A percentile compares a stretch with the other conserved stretches of the same genome.
These are phyloP conservation scores for Rosa lucieae DNA, from an alignment of 306 rosid genomes.

Conservation along the genomic window DNA sequence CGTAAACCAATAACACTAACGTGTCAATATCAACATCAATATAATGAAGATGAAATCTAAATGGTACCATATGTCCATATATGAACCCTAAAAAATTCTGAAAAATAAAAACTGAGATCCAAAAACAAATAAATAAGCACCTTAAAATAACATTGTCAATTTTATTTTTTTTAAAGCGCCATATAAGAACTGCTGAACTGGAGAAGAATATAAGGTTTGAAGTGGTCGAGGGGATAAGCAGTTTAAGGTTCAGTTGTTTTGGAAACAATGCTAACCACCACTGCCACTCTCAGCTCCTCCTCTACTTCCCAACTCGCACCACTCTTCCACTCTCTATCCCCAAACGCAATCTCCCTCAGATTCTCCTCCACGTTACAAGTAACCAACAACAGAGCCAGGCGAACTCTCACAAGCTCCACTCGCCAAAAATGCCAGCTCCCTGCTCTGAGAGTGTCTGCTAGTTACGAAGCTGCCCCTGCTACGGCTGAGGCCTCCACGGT, in stretches of 20 bases:
- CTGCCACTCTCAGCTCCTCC: conserved; percentile 41
- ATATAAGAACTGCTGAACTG: background rate
- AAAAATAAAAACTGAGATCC: background rate
- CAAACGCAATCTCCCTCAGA: conserved; percentile 15
- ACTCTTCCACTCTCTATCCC: conserved; percentile 12
- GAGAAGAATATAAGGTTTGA: background rate
- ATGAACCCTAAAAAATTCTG: background rate
- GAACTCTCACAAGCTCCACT: background rate
- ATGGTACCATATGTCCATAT: background rate
- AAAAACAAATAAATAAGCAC: background rate
- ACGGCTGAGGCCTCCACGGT: conserved; percentile 50
- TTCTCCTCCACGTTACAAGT: conserved; percentile 36
- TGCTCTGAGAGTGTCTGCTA: conserved; percentile 44
- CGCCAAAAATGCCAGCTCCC: conserved; percentile 12
- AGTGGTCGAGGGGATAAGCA: conserved; percentile 38
- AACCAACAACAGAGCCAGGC: conserved; percentile 14
- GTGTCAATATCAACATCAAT: background rate
- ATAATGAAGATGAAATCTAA: background rate
- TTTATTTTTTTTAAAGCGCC: background rate
- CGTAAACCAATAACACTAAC: background rate
- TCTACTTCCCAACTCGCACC: conserved; percentile 45
- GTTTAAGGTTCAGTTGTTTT: conserved; percentile 27
- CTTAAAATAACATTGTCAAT: background rate
- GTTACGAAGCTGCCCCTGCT: conserved; percentile 60
- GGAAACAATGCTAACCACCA: conserved; percentile 31